phyloP scores from a whole-genome alignment of 2,329 filamentous ascomycete species.

The Fusarium chuoi region DNA sequence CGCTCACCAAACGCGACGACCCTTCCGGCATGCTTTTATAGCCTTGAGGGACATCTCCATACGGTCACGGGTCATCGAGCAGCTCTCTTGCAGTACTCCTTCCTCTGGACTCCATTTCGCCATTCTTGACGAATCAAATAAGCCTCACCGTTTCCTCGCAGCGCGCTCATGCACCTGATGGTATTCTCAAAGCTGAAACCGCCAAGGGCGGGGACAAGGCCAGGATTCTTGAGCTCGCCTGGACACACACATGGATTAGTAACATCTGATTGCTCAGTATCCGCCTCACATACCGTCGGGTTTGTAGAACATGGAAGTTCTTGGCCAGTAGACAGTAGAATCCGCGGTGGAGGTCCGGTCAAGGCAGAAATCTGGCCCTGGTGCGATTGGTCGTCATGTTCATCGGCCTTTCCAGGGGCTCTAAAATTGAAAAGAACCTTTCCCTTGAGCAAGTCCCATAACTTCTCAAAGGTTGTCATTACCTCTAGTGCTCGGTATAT shows the following conservation, averaged over 20 bases:
- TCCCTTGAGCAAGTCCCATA: slow-evolving; percentile 23
- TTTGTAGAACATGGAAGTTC: not conserved
- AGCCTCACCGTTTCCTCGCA: slow-evolving; percentile 36
- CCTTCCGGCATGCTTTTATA: not conserved
- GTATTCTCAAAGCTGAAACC: slow-evolving; percentile 24
- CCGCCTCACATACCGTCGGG: not conserved
- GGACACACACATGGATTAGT: not conserved
- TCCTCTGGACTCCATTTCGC: slow-evolving; percentile 45
- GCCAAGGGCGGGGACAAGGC: slow-evolving; percentile 33
- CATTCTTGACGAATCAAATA: slow-evolving; percentile 45
- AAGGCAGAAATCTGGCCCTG: slow-evolving; percentile 16
- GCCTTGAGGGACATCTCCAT: not conserved
- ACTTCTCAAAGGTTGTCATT: too few species aligned
- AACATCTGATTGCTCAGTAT: not conserved
- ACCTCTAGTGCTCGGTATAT: slow-evolving; percentile 36
- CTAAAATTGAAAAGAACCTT: slow-evolving; percentile 9
- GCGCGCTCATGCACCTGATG: not conserved
- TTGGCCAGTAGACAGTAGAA: not conserved
- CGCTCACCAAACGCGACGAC: not conserved
- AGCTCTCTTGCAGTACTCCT: slow-evolving; percentile 45
- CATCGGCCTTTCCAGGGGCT: not conserved
- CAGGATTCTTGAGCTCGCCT: slow-evolving; percentile 37
- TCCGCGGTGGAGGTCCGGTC: not conserved
- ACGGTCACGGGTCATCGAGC: slow-evolving; percentile 46
- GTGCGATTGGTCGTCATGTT: slow-evolving; percentile 16